phyloP scores from a whole-genome alignment of 495 filamentous ascomycete genomes.

The Aspergillus carlsbadensis region DNA sequence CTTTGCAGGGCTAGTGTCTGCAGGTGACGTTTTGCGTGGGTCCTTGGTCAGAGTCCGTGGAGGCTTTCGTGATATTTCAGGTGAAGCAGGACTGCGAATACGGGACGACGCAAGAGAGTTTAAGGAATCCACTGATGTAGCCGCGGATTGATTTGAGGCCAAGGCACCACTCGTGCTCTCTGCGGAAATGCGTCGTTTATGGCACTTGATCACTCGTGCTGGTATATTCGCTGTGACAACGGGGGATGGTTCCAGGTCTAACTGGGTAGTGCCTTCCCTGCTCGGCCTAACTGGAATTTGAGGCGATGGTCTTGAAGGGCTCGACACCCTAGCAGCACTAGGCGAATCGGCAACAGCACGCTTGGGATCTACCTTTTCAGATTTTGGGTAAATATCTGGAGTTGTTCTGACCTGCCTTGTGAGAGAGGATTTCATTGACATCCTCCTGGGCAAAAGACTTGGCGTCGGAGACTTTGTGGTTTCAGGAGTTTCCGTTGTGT shows the following conservation, averaged over 20 bases:
- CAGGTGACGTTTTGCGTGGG: conserved; percentile 15
- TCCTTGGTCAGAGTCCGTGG: conserved; percentile 30
- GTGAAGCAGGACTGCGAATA: conserved; percentile 41
- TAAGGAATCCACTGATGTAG: conserved; percentile 40
- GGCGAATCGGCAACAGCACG: not conserved
- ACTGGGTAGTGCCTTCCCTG: conserved; percentile 72
- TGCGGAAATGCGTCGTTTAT: conserved; percentile 43
- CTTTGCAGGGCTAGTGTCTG: conserved; percentile 28
- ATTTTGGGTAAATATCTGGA: not conserved
- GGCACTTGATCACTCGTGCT: conserved; percentile 36
- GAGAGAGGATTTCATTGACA: conserved; percentile 54
- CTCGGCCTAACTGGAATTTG: conserved; percentile 65
- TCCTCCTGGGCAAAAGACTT: conserved; percentile 63
- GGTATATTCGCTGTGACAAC: conserved; percentile 78
- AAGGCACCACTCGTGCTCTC: conserved; percentile 28
- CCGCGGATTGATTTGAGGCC: conserved; percentile 25
- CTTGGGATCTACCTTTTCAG: not conserved
- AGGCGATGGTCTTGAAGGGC: not conserved
- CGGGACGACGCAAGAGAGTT: conserved; percentile 35
- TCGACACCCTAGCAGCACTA: not conserved
- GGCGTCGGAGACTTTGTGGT: conserved; percentile 38
- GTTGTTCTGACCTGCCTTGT: conserved; percentile 19
- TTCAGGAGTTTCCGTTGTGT: conserved; percentile 10
- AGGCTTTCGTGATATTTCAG: conserved; percentile 31
- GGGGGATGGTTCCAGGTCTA: conserved; percentile 61